Conservation (phyloP, 2,329 filamentous ascomycete species). For the Emergomyces africanus region DNA sequence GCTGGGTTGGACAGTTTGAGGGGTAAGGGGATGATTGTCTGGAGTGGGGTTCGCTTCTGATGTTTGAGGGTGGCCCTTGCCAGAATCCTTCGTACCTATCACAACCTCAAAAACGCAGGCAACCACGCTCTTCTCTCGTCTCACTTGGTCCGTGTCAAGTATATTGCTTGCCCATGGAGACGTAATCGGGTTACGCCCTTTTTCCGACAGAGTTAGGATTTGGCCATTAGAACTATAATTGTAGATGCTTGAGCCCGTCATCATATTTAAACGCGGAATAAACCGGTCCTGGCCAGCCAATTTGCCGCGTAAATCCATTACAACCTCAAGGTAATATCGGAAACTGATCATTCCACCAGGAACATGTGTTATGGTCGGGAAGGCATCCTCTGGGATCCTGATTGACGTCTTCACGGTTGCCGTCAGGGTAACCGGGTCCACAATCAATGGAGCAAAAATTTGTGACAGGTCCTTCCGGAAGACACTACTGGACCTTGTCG, state of each 20-base stretch:
- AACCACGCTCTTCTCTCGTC: conserved; percentile 85
- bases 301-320: conserved; percentile 83
- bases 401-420: conserved; percentile 72
- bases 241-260: conserved; percentile 30
- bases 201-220: conserved; percentile 21
- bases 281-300: conserved; percentile 60
- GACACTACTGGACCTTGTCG: conserved; percentile 75
- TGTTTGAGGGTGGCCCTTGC: conserved; percentile 37
- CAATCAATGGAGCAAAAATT: conserved; percentile 73
- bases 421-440: conserved; percentile 66
- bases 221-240: conserved; percentile 32
- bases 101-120: conserved; percentile 75
- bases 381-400: conserved; percentile 76
- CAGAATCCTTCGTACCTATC: conserved; percentile 73
- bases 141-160: conserved; percentile 73
- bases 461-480: conserved; percentile 93
- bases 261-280: conserved; percentile 43
- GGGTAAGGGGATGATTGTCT: conserved; percentile 18
- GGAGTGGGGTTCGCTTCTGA: conserved; percentile 19
- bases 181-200: conserved; percentile 23
- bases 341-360: conserved; percentile 93
- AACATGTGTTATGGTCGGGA: conserved; percentile 80
- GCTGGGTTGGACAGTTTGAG: conserved; percentile 10
- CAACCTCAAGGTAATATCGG: conserved; percentile 83
- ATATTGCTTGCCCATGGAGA: conserved; percentile 47